Evolutionary conservation across 2,329 filamentous ascomycete species (phyloP).

Genomic region (Fusarium acutatum): DNA sequence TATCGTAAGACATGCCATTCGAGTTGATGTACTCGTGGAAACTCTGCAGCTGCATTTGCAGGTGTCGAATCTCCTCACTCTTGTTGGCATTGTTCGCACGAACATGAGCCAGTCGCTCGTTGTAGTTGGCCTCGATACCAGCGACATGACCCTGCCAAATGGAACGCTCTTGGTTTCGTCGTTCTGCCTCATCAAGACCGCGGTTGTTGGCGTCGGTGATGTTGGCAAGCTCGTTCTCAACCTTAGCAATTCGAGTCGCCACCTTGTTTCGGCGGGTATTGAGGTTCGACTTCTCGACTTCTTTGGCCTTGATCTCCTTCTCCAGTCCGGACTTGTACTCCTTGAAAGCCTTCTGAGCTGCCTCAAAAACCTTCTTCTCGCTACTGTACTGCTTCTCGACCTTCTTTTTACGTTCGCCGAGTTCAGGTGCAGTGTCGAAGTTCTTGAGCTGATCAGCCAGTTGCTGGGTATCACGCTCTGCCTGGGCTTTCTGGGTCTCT

Average conservation of each 20-base stretch:
- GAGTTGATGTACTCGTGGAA: slow-evolving; percentile 47
- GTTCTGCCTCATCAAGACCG: slow-evolving; percentile 70
- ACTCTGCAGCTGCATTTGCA: slow-evolving; percentile 46
- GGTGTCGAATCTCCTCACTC: slow-evolving; percentile 43
- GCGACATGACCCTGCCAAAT: slow-evolving; percentile 57
- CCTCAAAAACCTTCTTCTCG: slow-evolving; percentile 69
- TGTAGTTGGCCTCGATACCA: slow-evolving; percentile 57
- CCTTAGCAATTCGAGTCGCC: slow-evolving; percentile 73
- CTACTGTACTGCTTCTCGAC: slow-evolving; percentile 61
- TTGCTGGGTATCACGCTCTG: slow-evolving; percentile 63
- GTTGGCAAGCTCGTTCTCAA: slow-evolving; percentile 75
- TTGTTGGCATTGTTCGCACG: slow-evolving; percentile 42
- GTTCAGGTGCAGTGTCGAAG: slow-evolving; percentile 70
- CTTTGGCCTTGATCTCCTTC: slow-evolving; percentile 68
- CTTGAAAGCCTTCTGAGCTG: slow-evolving; percentile 62
- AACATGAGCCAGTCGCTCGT: slow-evolving; percentile 54
- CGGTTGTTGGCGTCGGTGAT: slow-evolving; percentile 74
- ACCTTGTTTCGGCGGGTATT: slow-evolving; percentile 78
- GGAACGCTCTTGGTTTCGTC: slow-evolving; percentile 61
- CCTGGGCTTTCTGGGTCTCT: slow-evolving; percentile 75
- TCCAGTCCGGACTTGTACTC: slow-evolving; percentile 69
- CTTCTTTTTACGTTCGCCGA: slow-evolving; percentile 64
- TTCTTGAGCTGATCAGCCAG: slow-evolving; percentile 68
- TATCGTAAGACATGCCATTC: slow-evolving; percentile 47
- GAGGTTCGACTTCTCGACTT: slow-evolving; percentile 69